Evolutionary conservation across 768 basidiomycete genomes (phyloP), one percentile per base, ranked within the genome.

Genomic region (Russula brevipes): DNA sequence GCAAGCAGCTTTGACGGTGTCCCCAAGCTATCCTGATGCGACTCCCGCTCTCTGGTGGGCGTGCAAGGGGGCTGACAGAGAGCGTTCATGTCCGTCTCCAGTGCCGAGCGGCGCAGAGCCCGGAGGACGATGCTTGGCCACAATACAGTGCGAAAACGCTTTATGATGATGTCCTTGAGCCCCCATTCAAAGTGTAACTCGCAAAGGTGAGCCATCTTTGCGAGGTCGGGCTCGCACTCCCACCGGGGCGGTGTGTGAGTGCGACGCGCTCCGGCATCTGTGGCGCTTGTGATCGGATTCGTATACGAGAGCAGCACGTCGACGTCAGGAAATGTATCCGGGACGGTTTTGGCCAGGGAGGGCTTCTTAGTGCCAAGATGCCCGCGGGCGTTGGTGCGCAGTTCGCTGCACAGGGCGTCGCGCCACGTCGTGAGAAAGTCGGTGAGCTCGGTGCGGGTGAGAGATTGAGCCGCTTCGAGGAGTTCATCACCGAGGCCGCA

Each of bases 131-230:
- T 82, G 0, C 86, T 84, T 16, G 84, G 85, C 89, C 93, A 97
- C 17, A 94, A 80, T 4, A 92, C 82, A 0, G 85, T 89, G 70
- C 89, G 80, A 70, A 95, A 94, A 11, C 91, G 85, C 66, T 91
- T 91, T 67, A 90, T 81, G 59, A 96, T 91, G 2, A 85, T 78
- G 53, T 91, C 88, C 68, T 80, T 86, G 54, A 91, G 86, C 0
- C 94, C 94, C 94, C 94, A 97, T 71, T 95, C 94, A 65, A 96
- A 96, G 72, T 86, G 89, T 52, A 86, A 79, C 73, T 97, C 94
- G 76, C 93, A 95, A 3, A 86, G 78, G 10, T 77, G 82, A 0
- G 94, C 93, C 16, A 95, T 81, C 58, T 82, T 83, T 16, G 81
- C 81, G 1, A 91, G 75, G 67, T 88, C 84, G 0, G 88, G 87